Base-by-base conservation (phyloP, 768 basidiomycete genomes). In the Termitomyces sp. region DNA sequence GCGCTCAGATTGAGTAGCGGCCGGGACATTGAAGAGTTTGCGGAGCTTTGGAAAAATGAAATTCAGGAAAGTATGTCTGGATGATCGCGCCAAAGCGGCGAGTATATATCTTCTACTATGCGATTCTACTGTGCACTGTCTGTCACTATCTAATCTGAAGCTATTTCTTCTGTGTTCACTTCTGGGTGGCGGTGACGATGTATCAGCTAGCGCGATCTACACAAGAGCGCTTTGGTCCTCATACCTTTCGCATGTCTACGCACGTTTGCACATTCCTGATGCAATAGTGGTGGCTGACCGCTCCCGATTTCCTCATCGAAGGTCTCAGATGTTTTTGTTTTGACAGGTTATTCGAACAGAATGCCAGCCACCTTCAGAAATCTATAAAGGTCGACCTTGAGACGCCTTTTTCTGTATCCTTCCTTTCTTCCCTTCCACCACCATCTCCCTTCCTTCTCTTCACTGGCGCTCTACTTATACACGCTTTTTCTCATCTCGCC, bases 1-100 rank as follows among this genome's bases (percentile, higher is more conserved):
- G 91, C 89, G 3, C 71, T 96, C n/a, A 79, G 76, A 47, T 68
- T 97, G 63, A 87, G 92, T 61, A 80, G 78, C 47, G 95, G 94
- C 3, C 76, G 78, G 46, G 80, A 79, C 58, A 80, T 93, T 22
- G 75, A 80, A 23, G 87, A 88, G 49, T 97, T 97, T 68, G 82
- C 86, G 3, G 76, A 83, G 16, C 66, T 74, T 10, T 88, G 84
- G 85, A 73, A 78, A 63, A 76, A 84, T 20, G 76, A 82, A 56
- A 68, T 90, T 1, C 62, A 70, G 38, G 63, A 71, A 39, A 69
- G 69, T 46, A 69, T 64, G 62, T 35, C 41, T 27, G 47, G 40
- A 60, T 38, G 12, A 20, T 20, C 7, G 27, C 16, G 38, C 33
- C 20, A 13, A 12, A 35, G 10, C 20, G 10, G 35, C 32, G 12